These are phyloP conservation scores for Aspergillus sp. DNA, from an alignment of 2,329 filamentous ascomycete species.

Conservation along the genomic window DNA sequence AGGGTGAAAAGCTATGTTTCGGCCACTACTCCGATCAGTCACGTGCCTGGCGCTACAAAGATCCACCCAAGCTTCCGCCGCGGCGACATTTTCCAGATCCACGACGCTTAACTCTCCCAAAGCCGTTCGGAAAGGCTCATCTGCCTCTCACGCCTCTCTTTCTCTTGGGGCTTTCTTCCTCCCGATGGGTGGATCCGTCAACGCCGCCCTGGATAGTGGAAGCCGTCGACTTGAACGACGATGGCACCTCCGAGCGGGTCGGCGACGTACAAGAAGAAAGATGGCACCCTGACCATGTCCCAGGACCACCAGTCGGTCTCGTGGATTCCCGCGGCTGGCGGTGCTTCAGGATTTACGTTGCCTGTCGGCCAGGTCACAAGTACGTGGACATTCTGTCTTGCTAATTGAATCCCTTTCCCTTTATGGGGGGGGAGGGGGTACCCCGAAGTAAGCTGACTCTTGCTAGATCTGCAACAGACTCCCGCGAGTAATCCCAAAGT, in stretches of 20 bases:
- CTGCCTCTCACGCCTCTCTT: constrained; percentile 14
- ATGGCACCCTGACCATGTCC: constrained; percentile 73
- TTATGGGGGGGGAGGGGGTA: too few relatives aligned
- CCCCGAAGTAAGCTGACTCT: constrained; percentile 1
- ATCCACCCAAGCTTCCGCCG: not conserved
- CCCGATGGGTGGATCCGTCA: constrained; percentile 30
- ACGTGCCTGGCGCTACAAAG: not conserved
- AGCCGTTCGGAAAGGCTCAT: constrained; percentile 11
- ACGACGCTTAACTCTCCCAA: constrained; percentile 5
- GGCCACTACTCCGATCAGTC: not conserved
- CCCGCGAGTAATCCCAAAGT: constrained; percentile 82
- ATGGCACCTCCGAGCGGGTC: constrained; percentile 53
- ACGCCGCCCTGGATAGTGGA: constrained; percentile 31
- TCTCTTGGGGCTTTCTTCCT: constrained; percentile 16
- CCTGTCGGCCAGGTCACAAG: constrained; percentile 72
- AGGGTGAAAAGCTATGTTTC: too few relatives aligned
- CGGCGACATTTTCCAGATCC: not conserved
- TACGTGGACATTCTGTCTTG: constrained; percentile 39
- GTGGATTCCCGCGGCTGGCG: constrained; percentile 67
- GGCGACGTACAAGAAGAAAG: constrained; percentile 89
- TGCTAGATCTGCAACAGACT: constrained; percentile 86
- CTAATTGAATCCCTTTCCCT: not conserved
- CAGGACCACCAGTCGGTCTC: constrained; percentile 66
- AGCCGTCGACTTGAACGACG: constrained; percentile 29
- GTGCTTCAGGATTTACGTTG: constrained; percentile 62